Base-by-base conservation (phyloP, 2,329 filamentous ascomycete species). In the Orbilia ellipsospora region DNA sequence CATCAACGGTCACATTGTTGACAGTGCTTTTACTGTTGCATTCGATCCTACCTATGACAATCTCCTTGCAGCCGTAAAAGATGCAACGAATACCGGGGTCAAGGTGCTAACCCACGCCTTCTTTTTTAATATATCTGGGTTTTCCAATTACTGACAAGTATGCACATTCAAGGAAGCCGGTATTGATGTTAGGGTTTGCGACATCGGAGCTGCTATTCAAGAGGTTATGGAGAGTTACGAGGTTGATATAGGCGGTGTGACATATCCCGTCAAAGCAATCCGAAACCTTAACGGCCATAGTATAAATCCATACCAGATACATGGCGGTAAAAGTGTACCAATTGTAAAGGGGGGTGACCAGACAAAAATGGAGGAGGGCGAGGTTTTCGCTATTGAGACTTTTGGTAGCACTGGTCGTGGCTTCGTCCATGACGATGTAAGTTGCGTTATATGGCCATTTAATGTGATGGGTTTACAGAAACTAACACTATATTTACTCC, bases 331-430 rank as follows among this genome's bases (percentile, higher is more conserved):
- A 86, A 93, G 92, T 78, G 92, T 97, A 61, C 94, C 94, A 0
- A 97, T 97, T 80, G 93, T 97, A 78, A 96, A 96, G 85, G 90
- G 89, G 77, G 88, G 88, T 77, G 92, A 96, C 80, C 89, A 90
- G 82, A 96, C 93, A 62, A 97, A 96, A 87, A 98, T 98, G 94
- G 94, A 97, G 84, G 94, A 97, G 83, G 93, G 93, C 50, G 94
- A 98, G 81, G 90, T 93, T 16, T 98, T 96, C 82, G 94, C 94
- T 78, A 96, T 97, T 79, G 94, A 97, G 85, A 97, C 94, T 0
- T 97, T 97, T 82, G 94, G 94, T 75, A 95, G 91, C 82, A 97
- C 94, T 20, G 94, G 94, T 78, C 94, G 92, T 81, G 94, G 93
- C 78, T 91, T 92, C 81, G 92, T 97, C 68, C 85, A 89, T 78